These are phyloP conservation scores for Pseudohyphozyma bogoriensis DNA, from an alignment of 768 basidiomycete genomes.

Conservation along the genomic window DNA sequence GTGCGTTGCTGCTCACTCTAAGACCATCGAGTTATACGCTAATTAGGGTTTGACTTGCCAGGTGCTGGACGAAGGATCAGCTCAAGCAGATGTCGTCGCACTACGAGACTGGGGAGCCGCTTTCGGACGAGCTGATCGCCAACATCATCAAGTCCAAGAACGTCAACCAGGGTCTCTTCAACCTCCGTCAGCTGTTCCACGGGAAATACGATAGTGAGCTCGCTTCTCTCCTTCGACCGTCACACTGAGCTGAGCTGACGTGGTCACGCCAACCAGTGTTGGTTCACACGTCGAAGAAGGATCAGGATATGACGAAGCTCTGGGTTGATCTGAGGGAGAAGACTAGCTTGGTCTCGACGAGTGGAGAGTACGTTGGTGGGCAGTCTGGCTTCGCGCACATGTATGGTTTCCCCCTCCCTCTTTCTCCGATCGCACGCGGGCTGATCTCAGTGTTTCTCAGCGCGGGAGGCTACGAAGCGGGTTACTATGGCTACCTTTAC, in stretches of 20 bases:
- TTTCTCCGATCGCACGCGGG: background rate
- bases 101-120: constrained; percentile 59
- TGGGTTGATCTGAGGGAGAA: constrained; percentile 64
- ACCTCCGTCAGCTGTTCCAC: constrained; percentile 74
- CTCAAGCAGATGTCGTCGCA: constrained; percentile 70
- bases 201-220: constrained; percentile 67
- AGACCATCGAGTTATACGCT: too few species aligned
- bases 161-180: constrained; percentile 52
- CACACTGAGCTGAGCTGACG: background rate
- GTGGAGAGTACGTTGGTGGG: constrained; percentile 54
- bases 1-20: constrained; percentile 43
- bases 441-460: background rate
- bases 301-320: constrained; percentile 55
- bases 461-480: too few species aligned
- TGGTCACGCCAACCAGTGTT: constrained; percentile 11
- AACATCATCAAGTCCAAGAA: constrained; percentile 67
- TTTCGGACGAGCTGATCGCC: constrained; percentile 61
- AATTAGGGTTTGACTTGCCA: background rate
- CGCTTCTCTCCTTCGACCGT: constrained; percentile 51
- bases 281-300: constrained; percentile 14
- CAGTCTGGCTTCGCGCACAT: constrained; percentile 51
- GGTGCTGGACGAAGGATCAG: constrained; percentile 44
- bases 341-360: constrained; percentile 41
- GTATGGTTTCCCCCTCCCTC: background rate
- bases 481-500: constrained; percentile 50